Conservation (phyloP, 495 filamentous ascomycete species). For the Hypoxylon rickii region DNA sequence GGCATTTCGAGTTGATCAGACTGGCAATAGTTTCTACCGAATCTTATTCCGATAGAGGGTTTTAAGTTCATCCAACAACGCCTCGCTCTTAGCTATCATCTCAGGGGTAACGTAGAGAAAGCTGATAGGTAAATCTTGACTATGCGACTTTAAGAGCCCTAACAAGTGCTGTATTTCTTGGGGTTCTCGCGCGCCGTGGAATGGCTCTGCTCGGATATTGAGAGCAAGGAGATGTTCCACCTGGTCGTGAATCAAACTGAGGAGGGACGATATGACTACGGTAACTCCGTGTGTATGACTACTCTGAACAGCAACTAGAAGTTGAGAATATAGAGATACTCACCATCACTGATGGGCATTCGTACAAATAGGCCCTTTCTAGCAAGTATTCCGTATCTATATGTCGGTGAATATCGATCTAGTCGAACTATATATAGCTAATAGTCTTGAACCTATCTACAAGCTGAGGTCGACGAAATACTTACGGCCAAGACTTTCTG, state of each 20-base stretch:
- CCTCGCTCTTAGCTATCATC: neutral
- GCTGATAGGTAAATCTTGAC: neutral
- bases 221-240: neutral
- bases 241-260: neutral
- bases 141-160: neutral
- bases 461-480: too few relatives aligned
- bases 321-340: neutral
- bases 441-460: too few relatives aligned
- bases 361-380: neutral
- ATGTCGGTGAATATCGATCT: too few relatives aligned
- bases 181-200: neutral
- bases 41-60: neutral
- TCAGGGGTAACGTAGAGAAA: neutral
- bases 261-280: neutral
- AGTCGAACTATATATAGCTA: too few relatives aligned
- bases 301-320: neutral
- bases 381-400: too few relatives aligned
- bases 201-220: neutral
- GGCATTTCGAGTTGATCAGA: neutral
- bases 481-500: too few relatives aligned
- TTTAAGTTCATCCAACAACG: neutral
- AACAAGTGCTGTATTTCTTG: neutral
- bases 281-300: neutral
- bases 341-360: neutral
- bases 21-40: neutral